Evolutionary conservation across 805 yeast genomes (phyloP).

Genomic region (Candida krabiensis): DNA sequence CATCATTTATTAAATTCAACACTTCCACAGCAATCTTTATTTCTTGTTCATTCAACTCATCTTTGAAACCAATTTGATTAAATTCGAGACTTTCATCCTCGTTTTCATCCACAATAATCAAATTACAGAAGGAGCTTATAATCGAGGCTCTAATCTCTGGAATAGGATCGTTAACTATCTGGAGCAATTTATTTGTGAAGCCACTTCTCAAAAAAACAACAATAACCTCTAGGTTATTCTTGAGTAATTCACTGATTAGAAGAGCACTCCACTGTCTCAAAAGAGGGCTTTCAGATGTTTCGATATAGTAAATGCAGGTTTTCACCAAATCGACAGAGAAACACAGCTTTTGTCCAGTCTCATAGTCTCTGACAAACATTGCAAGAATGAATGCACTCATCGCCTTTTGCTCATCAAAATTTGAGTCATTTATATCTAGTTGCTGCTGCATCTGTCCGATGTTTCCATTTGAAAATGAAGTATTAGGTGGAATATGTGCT

Average conservation of each 20-base stretch:
- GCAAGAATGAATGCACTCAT: conserved; percentile 92
- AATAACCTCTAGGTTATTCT: conserved; percentile 70
- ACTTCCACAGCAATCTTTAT: conserved; percentile 67
- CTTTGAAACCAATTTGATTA: conserved; percentile 17
- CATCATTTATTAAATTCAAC: conserved; percentile 74
- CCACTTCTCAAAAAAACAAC: conserved; percentile 68
- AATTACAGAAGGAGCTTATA: conserved; percentile 68
- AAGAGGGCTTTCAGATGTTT: conserved; percentile 76
- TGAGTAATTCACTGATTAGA: conserved; percentile 75
- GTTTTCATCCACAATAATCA: conserved; percentile 48
- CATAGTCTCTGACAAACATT: conserved; percentile 77
- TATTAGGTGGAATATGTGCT: conserved; percentile 12
- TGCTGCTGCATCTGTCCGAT: conserved; percentile 20
- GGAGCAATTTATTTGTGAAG: conserved; percentile 53
- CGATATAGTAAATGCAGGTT: conserved; percentile 64
- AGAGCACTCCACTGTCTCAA: conserved; percentile 91
- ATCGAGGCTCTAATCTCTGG: conserved; percentile 93
- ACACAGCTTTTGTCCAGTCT: conserved; percentile 77
- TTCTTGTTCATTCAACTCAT: conserved; percentile 65
- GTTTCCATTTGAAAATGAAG: conserved; percentile 6
- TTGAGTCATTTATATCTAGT: conserved; percentile 36
- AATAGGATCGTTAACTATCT: conserved; percentile 77
- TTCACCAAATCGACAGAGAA: conserved; percentile 70
- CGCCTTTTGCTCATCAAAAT: conserved; percentile 84
- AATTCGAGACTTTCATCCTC: conserved; percentile 37